Evolutionary conservation across 495 filamentous ascomycete species (phyloP).

Genomic region (Diplogelasinospora grovesii): DNA sequence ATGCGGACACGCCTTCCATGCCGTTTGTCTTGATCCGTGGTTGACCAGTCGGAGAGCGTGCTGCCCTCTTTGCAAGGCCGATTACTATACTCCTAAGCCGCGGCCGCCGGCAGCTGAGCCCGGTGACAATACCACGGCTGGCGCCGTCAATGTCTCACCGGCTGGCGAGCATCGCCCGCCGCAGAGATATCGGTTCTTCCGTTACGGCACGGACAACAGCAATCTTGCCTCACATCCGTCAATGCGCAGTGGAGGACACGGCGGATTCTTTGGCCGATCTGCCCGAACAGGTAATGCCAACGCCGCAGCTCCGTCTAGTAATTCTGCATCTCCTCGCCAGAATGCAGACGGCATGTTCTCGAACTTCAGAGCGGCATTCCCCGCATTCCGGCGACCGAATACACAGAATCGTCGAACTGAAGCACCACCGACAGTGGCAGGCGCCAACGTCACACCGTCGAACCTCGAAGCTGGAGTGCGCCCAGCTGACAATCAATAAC

Average conservation of each 20-base stretch:
- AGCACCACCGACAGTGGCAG: slow-evolving; percentile 6
- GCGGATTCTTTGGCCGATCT: slow-evolving; percentile 2
- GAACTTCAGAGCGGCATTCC: slow-evolving; percentile 11
- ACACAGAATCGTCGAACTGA: neutral
- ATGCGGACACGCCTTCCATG: slow-evolving; percentile 95
- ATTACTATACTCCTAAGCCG: slow-evolving; percentile 90
- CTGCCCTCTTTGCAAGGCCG: slow-evolving; percentile 94
- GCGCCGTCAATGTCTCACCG: slow-evolving; percentile 19
- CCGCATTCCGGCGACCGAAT: slow-evolving; percentile 7
- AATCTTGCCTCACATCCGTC: too few relatives aligned
- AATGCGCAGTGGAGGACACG: neutral
- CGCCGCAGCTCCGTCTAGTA: neutral
- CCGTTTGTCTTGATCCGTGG: slow-evolving; percentile 92
- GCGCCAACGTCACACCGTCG: slow-evolving; percentile 24
- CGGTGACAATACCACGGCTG: slow-evolving; percentile 17
- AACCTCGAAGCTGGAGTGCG: slow-evolving; percentile 28
- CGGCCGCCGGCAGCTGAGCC: slow-evolving; percentile 39
- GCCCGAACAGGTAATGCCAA: neutral
- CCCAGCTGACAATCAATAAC: slow-evolving; percentile 1
- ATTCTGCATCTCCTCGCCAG: neutral
- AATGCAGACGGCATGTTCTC: slow-evolving; percentile 9
- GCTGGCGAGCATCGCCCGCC: slow-evolving; percentile 10
- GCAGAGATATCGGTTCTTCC: too few relatives aligned
- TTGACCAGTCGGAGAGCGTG: slow-evolving; percentile 86
- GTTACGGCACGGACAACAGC: too few relatives aligned